Evolutionary conservation across 345 rosid species (phyloP), one percentile per base, ranked within the genome.

Genomic region (Boechera divaricarpa): DNA sequence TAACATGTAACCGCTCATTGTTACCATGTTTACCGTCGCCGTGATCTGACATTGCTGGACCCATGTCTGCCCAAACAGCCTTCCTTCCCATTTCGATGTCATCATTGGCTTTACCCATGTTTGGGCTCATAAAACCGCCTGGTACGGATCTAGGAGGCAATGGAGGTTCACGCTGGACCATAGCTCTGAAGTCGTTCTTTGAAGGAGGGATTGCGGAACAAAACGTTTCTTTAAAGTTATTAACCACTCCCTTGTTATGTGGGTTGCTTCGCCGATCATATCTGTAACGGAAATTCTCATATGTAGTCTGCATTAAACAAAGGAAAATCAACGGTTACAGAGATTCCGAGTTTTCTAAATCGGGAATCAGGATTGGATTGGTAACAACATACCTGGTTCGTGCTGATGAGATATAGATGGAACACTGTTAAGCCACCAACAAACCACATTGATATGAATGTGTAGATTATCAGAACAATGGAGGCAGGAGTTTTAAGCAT

Each of bases 21-120:
- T 83, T 82, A 57, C 83, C 75, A 44, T 87, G 76, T 72, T 87
- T 91, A n/a, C 84, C 89, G 26, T 89, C 93, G 16, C 88, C 84
- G 53, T 81, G 88, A 69, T 87, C 95, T 60, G 82, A 72, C 79
- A 74, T 79, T 72, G 86, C 77, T 39, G 90, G 74, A 55, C 86
- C 86, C 83, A 89, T 83, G 81, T 94, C 94, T 21, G 91, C 91
- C 98, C 98, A 89, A 15, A 92, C 98, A 6, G 95, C 90, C 57
- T 92, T 94, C 80, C 98, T 88, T 44, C 98, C 97, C 97, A 90
- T 90, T 75, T 94, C 98, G 66, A 94, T 92, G 81, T 94, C 96
- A 85, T 88, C 97, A 10, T 79, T 88, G 3, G 88, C 88, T 79
- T 88, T 92, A 51, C 97, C 98, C 94, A 92, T 90, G 83, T 87